Percentiles rank a stretch among this genome's conserved stretches.
phyloP scores from a whole-genome alignment of 2,329 filamentous ascomycete species.

The Onygenales sp. region DNA sequence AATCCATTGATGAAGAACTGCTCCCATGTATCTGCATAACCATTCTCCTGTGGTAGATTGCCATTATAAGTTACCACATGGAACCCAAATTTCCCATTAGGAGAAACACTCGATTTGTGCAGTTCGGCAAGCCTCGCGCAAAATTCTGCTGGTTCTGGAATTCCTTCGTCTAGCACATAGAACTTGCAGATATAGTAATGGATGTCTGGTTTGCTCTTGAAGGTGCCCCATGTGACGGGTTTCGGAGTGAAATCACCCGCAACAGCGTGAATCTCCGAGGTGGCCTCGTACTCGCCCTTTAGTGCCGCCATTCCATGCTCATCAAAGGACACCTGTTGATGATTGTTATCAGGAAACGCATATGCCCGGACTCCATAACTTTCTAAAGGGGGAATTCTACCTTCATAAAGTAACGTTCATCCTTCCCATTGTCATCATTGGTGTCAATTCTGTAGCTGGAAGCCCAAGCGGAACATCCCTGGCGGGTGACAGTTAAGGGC shows the following conservation, averaged over 20 bases:
- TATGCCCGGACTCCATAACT: not conserved
- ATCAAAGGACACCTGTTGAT: conserved; percentile 1
- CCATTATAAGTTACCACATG: conserved; percentile 24
- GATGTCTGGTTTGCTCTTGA: conserved; percentile 10
- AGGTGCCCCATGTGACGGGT: conserved; percentile 17
- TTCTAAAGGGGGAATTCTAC: not conserved
- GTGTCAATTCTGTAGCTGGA: conserved; percentile 16
- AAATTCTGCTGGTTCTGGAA: conserved; percentile 18
- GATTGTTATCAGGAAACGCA: not conserved
- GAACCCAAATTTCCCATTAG: conserved; percentile 28
- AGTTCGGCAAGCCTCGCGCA: conserved; percentile 15
- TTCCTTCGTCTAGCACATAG: conserved; percentile 15
- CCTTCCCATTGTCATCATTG: conserved; percentile 11
- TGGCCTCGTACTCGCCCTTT: conserved; percentile 22
- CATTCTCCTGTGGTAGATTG: conserved; percentile 14
- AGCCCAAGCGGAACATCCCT: conserved; percentile 19
- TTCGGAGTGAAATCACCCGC: conserved; percentile 19
- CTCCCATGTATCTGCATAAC: conserved; percentile 26
- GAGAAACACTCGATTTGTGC: conserved; percentile 17
- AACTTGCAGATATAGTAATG: conserved; percentile 25
- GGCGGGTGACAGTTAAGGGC: conserved; percentile 10
- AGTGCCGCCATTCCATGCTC: conserved; percentile 8
- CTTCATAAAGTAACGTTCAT: conserved; percentile 23
- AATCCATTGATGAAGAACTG: conserved; percentile 12
- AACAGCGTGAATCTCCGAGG: conserved; percentile 17